These are phyloP conservation scores for Gaultheria prostrata DNA, from an alignment of 148 eudicot species.

Conservation along the genomic window DNA sequence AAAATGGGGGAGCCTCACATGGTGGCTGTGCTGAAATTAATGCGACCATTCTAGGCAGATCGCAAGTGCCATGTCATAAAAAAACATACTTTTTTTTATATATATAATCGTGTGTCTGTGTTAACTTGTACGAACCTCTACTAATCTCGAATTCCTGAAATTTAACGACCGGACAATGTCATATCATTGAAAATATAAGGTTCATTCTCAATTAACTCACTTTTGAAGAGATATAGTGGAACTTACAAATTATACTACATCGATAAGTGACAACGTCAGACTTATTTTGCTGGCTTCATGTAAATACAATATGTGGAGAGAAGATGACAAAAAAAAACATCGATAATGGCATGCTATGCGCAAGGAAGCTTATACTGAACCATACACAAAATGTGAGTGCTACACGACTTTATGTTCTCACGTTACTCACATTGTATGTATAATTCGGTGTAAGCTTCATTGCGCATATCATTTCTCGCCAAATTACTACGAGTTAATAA, in stretches of 20 bases:
- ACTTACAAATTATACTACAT: neutral
- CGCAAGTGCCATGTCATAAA: neutral
- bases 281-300: neutral
- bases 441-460: too few relatives aligned
- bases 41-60: neutral
- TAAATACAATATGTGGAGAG: neutral
- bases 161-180: neutral
- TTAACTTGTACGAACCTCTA: neutral
- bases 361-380: too few relatives aligned
- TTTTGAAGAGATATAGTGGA: neutral
- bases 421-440: too few relatives aligned
- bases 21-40: neutral
- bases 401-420: too few relatives aligned
- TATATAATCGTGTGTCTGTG: too few relatives aligned
- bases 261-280: neutral
- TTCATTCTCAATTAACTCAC: neutral
- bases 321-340: neutral
- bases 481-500: too few relatives aligned
- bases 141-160: neutral
- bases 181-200: neutral
- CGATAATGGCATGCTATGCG: too few relatives aligned
- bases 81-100: too few relatives aligned
- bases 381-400: too few relatives aligned
- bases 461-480: too few relatives aligned
- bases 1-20: neutral